Percentiles rank a stretch among this genome's conserved stretches.
Conservation (phyloP, 192 early-diverging fungal species). For the Umbelopsis ramanniana region DNA sequence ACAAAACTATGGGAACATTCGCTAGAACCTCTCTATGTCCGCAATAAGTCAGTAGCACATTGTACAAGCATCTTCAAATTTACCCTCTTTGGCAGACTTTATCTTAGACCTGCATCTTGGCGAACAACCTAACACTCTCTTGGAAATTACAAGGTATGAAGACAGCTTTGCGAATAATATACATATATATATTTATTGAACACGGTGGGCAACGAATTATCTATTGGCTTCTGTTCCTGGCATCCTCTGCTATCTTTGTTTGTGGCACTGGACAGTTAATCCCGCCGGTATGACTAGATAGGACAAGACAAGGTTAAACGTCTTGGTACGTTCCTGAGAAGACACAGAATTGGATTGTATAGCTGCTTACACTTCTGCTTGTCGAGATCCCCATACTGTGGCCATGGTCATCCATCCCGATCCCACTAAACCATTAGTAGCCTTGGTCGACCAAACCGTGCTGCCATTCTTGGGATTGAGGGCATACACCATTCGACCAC, state of each 20-base stretch:
- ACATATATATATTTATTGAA: too few relatives aligned
- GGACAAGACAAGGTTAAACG: neutral
- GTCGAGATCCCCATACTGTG: slow-evolving; percentile 26
- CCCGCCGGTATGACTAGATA: neutral
- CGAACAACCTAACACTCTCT: too few relatives aligned
- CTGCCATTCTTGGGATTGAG: slow-evolving; percentile 13
- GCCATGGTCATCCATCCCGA: slow-evolving; percentile 23
- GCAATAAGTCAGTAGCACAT: too few relatives aligned
- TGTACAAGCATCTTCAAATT: too few relatives aligned
- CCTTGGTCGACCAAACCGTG: slow-evolving; percentile 1
- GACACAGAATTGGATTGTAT: too few relatives aligned
- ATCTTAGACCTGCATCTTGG: too few relatives aligned
- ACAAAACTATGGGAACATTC: too few relatives aligned
- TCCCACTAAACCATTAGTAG: slow-evolving; percentile 11
- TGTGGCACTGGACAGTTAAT: neutral
- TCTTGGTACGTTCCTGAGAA: neutral
- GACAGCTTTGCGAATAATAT: too few relatives aligned
- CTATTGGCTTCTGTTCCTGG: neutral
- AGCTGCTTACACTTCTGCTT: neutral
- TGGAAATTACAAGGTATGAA: too few relatives aligned
- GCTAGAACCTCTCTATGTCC: too few relatives aligned
- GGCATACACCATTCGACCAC: slow-evolving; percentile 22
- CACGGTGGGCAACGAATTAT: too few relatives aligned
- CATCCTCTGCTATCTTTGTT: neutral
- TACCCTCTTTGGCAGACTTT: too few relatives aligned